These are phyloP conservation scores for Medicago ruthenica DNA, from an alignment of 306 rosid genomes.

Conservation along the genomic window DNA sequence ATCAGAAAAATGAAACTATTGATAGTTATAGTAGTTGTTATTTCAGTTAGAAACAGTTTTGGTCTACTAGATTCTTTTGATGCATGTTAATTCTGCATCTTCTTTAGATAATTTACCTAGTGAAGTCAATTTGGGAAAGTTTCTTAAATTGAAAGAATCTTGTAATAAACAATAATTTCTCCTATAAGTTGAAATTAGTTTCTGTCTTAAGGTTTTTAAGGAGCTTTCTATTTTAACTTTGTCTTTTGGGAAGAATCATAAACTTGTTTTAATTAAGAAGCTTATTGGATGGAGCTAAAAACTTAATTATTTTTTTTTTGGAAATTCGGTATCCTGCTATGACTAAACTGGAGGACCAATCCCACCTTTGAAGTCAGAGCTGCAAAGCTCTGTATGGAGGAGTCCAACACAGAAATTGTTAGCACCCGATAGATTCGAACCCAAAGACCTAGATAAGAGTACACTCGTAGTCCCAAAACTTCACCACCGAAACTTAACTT, in stretches of 20 bases:
- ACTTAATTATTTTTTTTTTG: too few species aligned
- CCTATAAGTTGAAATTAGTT: background rate
- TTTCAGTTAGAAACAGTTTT: background rate
- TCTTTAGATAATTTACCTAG: background rate
- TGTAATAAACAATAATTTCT: background rate
- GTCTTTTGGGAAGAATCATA: background rate
- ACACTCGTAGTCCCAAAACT: too few species aligned
- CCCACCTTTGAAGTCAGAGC: too few species aligned
- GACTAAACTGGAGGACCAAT: too few species aligned
- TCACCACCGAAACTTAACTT: background rate
- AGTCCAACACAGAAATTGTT: too few species aligned
- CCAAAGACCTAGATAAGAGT: too few species aligned
- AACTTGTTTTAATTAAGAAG: background rate
- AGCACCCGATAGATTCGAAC: too few species aligned
- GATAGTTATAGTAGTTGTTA: background rate
- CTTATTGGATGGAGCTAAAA: background rate
- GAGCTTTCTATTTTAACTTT: background rate
- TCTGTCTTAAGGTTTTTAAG: background rate
- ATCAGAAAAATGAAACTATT: constrained; percentile 18
- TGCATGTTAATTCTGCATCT: background rate
- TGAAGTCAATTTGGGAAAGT: background rate
- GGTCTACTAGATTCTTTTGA: background rate
- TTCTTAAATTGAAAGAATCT: constrained; percentile 5
- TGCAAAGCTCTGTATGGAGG: too few species aligned
- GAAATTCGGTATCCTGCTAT: too few species aligned